phyloP scores from a whole-genome alignment of 2,329 filamentous ascomycete genomes.

The Talaromyces sp. region DNA sequence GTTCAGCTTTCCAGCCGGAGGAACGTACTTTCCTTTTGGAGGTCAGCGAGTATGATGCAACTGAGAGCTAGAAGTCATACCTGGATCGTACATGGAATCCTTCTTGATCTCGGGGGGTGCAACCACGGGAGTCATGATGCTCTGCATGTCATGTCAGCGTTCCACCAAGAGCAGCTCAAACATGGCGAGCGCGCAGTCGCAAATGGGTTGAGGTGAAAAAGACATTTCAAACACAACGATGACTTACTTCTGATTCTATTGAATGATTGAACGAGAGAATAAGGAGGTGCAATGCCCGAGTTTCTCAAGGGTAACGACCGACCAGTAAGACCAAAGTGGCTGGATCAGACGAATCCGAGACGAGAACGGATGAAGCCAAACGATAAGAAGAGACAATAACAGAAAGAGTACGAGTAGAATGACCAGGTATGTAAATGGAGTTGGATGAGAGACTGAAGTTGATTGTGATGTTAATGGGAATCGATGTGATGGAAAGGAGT shows the following conservation, averaged over 20 bases:
- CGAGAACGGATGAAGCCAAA: conserved; percentile 10
- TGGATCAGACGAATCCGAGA: background rate
- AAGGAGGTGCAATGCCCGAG: background rate
- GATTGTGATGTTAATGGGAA: conserved; percentile 36
- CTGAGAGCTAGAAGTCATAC: background rate
- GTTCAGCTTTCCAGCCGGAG: conserved; percentile 18
- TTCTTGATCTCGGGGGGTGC: conserved; percentile 15
- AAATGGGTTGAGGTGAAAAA: background rate
- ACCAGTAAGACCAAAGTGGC: background rate
- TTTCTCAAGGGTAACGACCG: conserved; percentile 3
- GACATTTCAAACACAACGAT: background rate
- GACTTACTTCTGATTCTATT: conserved; percentile 6
- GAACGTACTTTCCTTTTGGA: conserved; percentile 14
- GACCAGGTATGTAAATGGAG: conserved; percentile 53
- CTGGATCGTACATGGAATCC: conserved; percentile 15
- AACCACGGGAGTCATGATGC: conserved; percentile 15
- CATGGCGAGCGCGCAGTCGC: background rate
- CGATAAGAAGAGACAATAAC: conserved; percentile 17
- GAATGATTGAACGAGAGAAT: conserved; percentile 7
- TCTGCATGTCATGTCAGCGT: conserved; percentile 8
- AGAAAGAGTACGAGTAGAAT: conserved; percentile 28
- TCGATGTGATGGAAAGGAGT: conserved; percentile 29
- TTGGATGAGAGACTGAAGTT: conserved; percentile 52
- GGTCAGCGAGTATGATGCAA: background rate
- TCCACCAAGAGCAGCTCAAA: background rate